These are phyloP conservation scores for Sonneratia caseolaris DNA, from an alignment of 345 rosid species.

Conservation along the genomic window DNA sequence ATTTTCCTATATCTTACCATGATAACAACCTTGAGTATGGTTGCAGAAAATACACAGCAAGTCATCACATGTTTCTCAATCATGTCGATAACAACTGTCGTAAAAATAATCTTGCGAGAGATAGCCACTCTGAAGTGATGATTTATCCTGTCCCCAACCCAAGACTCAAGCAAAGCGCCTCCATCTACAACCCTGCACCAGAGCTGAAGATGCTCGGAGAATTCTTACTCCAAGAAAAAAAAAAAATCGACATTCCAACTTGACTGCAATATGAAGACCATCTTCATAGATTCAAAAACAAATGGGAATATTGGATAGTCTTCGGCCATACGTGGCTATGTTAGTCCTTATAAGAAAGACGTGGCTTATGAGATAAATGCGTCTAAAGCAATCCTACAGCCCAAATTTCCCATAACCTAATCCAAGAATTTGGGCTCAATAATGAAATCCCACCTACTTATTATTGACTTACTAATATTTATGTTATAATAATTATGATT, in stretches of 20 bases:
- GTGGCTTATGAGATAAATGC: too few relatives aligned
- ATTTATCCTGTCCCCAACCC: too few relatives aligned
- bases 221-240: neutral
- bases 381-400: too few relatives aligned
- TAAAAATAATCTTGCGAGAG: neutral
- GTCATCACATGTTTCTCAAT: neutral
- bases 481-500: too few relatives aligned
- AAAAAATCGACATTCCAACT: neutral
- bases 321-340: too few relatives aligned
- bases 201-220: neutral
- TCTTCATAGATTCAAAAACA: neutral
- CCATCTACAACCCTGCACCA: neutral
- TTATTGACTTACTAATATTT: too few relatives aligned
- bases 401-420: too few relatives aligned
- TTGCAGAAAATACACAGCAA: conserved; percentile 2
- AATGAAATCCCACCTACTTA: too few relatives aligned
- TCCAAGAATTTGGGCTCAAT: too few relatives aligned
- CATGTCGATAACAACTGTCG: neutral
- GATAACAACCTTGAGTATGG: neutral
- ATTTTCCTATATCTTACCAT: neutral
- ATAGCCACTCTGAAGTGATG: neutral
- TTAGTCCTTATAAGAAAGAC: too few relatives aligned
- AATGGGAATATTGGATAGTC: neutral
- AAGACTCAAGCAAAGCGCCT: neutral
- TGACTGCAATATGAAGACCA: too few relatives aligned